Evolutionary conservation across 176 grass and related monocot genomes (phyloP), one percentile per base, ranked within the genome.

Genomic region (Canna indica): DNA sequence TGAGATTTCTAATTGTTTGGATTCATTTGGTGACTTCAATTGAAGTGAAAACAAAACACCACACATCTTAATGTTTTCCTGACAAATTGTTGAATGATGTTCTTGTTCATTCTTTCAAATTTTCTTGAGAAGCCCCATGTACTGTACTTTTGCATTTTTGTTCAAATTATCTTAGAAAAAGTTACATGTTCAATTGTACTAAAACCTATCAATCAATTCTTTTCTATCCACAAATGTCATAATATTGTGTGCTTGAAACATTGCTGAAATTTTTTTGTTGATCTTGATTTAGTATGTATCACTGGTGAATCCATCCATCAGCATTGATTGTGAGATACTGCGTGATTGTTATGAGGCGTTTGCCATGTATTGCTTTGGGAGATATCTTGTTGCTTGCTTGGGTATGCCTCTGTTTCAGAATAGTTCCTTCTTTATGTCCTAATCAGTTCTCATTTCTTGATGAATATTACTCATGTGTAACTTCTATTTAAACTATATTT

Each of bases 331-430:
- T 65, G 91, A 86, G 79, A 96, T 96, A 36, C 75, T 96, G 13
- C 85, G 92, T 20, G 88, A 96, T 38, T 90, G 92, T 36, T 91
- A 96, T 26, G 92, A 96, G 76, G 86, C 88, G 20, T 96, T 96
- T 73, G 92, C 92, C 59, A 96, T 96, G 92, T 91, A 96, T 71
- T 96, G 92, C 64, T 96, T 96, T 73, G 92, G 88, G 44, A 86
- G 88, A 71, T 96, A 96, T 75, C 81, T 96, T 61, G 88, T 96
- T 81, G 92, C 92, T 72, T 96, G 88, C 71, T 82, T 96, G 82
- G 91, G 91, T 96, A 82, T 30, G 65, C 64, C 44, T 62, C 66
- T 86, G 0, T 35, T 67, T 34, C 24, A 41, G 25, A 3, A 0
- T 30, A 70, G n/a, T 63, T 74, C 56, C 14, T 72, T 27, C 28